phyloP scores from a whole-genome alignment of 2,329 filamentous ascomycete genomes.

The Atkinsonella hypoxylon region DNA sequence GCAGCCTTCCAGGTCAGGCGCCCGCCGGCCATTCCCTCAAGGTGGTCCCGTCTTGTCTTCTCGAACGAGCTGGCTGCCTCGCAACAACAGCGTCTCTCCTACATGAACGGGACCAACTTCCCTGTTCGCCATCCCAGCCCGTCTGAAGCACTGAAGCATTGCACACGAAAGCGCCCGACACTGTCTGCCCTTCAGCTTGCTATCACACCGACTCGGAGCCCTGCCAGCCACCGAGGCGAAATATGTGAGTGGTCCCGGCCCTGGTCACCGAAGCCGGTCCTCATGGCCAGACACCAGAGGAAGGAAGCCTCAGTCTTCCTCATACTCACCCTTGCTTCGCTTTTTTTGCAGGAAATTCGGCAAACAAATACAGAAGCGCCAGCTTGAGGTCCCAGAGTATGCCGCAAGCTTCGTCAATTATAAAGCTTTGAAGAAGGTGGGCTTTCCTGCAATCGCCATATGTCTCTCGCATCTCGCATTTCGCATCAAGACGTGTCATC shows the following conservation, averaged over 20 bases:
- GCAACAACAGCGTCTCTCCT: slow-evolving; percentile 13
- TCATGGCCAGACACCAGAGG: neutral
- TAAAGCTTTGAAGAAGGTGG: slow-evolving; percentile 95
- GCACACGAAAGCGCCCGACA: neutral
- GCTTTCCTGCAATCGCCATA: neutral
- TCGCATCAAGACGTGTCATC: neutral
- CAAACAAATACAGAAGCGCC: slow-evolving; percentile 97
- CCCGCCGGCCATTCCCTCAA: slow-evolving; percentile 3
- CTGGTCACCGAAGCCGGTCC: too few relatives aligned
- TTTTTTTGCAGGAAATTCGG: slow-evolving; percentile 78
- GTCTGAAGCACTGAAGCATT: neutral
- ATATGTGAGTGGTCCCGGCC: slow-evolving; percentile 23
- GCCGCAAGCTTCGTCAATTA: slow-evolving; percentile 98
- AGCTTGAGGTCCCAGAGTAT: slow-evolving; percentile 98
- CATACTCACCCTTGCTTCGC: slow-evolving; percentile 4
- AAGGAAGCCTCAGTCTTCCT: slow-evolving; percentile 1
- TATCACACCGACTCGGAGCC: slow-evolving; percentile 4
- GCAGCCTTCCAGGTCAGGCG: slow-evolving; percentile 6
- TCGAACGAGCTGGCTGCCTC: slow-evolving; percentile 1
- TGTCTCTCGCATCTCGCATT: neutral
- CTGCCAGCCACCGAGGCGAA: slow-evolving; percentile 13
- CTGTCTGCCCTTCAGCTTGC: slow-evolving; percentile 2
- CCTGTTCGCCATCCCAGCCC: neutral
- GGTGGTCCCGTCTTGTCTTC: slow-evolving; percentile 9
- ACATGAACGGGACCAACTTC: slow-evolving; percentile 10